Base-by-base conservation (phyloP, 1,284 basidiomycete species). In the Anthracocystis setariae region DNA sequence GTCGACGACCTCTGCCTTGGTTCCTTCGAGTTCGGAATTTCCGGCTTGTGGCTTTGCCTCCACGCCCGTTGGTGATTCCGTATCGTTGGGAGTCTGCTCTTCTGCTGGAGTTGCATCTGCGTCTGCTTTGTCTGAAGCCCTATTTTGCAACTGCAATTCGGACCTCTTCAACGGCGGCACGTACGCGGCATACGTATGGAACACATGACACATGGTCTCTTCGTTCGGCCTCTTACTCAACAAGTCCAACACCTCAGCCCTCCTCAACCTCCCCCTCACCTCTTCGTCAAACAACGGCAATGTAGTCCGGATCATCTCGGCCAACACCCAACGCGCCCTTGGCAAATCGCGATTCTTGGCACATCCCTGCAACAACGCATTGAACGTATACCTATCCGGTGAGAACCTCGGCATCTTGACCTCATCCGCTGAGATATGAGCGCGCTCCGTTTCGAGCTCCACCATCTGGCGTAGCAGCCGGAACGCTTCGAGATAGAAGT, bases 101-200 rank as follows among this genome's bases (percentile, higher is more conserved):
- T 37, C 35, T 13, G 35, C 35, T 5, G 15, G 5, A 7, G 12
- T 37, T 13, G 8, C 35, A 5, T 7, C 35, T 8, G 13, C 35
- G 17, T 17, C 35, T 37, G 8, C 35, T 15, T 37, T 15, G 5
- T n/a, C 35, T 37, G 35, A 37, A 5, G 5, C 13, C 15, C 8
- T 17, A 7, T 37, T 37, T 15, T 37, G 35, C 8, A 37, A 37
- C 7, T 43, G 46, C 40, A 46, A 46, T 46, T 68, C 55, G 23
- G 42, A 32, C 13, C 73, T 49, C 29, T 53, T 65, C 33, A 85
- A 51, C 5, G 80, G 71, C 1, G 91, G 89, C 45, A 85, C 86
- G 84, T 92, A 95, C 0, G 90, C 84, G 0, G 93, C 90, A 84
- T 98, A 98, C 0, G 92, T 87, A 84, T 93, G 90, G 83, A 98